Conservation (phyloP, 164 flowering plant genomes). For the Tetrastigma voinierianum region DNA sequence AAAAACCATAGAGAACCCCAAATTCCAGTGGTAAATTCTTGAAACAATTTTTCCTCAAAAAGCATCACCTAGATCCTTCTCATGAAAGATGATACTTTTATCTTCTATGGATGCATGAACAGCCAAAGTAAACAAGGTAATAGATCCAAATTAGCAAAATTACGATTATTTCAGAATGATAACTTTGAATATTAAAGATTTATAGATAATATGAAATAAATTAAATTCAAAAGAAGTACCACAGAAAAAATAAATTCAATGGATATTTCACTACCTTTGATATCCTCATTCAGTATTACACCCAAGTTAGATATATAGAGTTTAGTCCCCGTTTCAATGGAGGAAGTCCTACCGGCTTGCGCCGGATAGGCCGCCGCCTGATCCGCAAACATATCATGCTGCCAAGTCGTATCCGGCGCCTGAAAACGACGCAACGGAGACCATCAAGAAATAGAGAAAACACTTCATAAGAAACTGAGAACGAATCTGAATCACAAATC, state of each 20-base stretch:
- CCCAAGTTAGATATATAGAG: slow-evolving; percentile 80
- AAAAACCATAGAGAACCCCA: too few species aligned
- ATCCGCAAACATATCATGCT: slow-evolving; percentile 69
- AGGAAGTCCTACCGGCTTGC: slow-evolving; percentile 43
- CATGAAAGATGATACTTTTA: too few species aligned
- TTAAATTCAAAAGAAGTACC: too few species aligned
- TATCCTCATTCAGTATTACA: slow-evolving; percentile 85
- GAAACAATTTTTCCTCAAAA: too few species aligned
- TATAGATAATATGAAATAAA: too few species aligned
- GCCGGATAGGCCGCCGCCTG: slow-evolving; percentile 35
- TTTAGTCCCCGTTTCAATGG: slow-evolving; percentile 89
- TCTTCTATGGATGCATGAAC: too few species aligned
- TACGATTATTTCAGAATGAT: too few species aligned
- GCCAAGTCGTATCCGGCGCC: slow-evolving; percentile 79
- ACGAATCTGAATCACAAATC: not conserved
- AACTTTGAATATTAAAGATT: too few species aligned
- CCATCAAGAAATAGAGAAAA: not conserved
- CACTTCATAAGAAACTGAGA: not conserved
- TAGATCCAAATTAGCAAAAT: too few species aligned
- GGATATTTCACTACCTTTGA: slow-evolving; percentile 56
- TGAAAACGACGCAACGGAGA: slow-evolving; percentile 17
- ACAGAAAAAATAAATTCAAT: not conserved
- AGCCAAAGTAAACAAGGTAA: too few species aligned
- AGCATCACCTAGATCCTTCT: too few species aligned
- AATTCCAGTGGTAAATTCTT: too few species aligned